Base-by-base conservation (phyloP, 345 rosid genomes). In the Citrus medica region DNA sequence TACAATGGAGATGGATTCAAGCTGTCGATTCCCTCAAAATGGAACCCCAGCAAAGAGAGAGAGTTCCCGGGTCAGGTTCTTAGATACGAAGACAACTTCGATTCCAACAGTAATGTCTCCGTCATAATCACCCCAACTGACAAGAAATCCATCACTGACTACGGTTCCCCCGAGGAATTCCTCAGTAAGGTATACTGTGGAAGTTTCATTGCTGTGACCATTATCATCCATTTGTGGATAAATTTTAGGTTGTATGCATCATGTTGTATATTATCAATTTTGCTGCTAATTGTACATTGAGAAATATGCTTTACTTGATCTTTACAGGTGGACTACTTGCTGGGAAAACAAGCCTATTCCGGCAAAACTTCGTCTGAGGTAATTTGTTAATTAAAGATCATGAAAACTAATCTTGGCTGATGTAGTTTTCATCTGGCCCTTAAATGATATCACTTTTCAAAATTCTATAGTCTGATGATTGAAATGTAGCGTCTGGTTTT, bases 61-160 rank as follows among this genome's bases (percentile, higher is more conserved):
- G 99, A 95, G 84, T 95, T 25, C 88, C 97, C 98, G 1, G 99
- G 98, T 64, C 97, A 94, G 84, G 94, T 96, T 42, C 88, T 93
- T 2, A 87, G 99, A 69, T 94, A 74, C 12, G 97, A 96, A 85
- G 98, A 96, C 89, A 96, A 94, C 87, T 94, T 91, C 33, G 99
- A 96, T 35, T 0, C 91, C 69, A 91, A 81, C 67, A 92, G 85
- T 85, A 80, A 89, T 71, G 76, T 94, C 76, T 1, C 84, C 30
- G 93, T 96, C 42, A 90, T 89, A 77, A 58, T 96, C 82, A 91
- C 85, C 64, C 91, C 99, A 19, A 94, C 97, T 6, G 97, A 96
- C 81, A 92, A 87, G 87, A 95, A 93, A 77, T 84, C 96, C 82
- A 91, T 95, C 78, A 85, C 94, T 16, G 99, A 95, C 76, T 95